Percentiles rank a stretch among this genome's conserved stretches.
Evolutionary conservation across 345 rosid genomes (phyloP).

Genomic region (Populus ilicifolia): DNA sequence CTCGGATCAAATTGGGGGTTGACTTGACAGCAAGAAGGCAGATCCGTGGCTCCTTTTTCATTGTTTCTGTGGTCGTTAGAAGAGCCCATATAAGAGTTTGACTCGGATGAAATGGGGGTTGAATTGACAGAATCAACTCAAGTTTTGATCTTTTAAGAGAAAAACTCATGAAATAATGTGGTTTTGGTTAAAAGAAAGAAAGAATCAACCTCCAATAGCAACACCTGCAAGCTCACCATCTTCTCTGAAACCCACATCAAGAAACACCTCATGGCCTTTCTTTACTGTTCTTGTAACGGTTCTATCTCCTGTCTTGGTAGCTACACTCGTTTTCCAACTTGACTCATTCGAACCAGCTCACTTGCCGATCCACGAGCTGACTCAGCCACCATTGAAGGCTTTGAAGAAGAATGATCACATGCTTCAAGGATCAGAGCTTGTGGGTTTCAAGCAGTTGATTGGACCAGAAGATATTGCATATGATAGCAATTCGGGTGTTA

Average conservation of each 20-base stretch:
- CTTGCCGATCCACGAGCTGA: constrained; percentile 38
- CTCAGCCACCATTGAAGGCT: constrained; percentile 17
- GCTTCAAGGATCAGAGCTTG: constrained; percentile 42
- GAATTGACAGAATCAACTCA: no score
- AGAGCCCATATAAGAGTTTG: no score
- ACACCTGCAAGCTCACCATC: no score
- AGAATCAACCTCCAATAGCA: no score
- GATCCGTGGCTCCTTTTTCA: no score
- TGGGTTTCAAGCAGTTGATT: constrained; percentile 41
- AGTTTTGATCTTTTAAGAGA: no score
- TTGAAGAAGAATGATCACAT: constrained; percentile 23
- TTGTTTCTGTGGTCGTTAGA: no score
- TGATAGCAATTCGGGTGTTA: constrained; percentile 29
- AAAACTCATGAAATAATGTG: no score
- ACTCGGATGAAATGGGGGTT: no score
- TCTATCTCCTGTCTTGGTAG: constrained; percentile 30
- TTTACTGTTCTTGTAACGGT: neutral
- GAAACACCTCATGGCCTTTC: neutral
- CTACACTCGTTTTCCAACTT: constrained; percentile 37
- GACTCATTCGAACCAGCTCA: constrained; percentile 53
- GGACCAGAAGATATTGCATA: constrained; percentile 66
- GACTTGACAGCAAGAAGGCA: no score
- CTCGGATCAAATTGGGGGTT: no score
- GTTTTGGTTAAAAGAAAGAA: no score
- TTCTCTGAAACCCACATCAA: neutral